These are phyloP conservation scores for Suhomyces prunicola DNA, from an alignment of 805 yeast species.

Conservation along the genomic window DNA sequence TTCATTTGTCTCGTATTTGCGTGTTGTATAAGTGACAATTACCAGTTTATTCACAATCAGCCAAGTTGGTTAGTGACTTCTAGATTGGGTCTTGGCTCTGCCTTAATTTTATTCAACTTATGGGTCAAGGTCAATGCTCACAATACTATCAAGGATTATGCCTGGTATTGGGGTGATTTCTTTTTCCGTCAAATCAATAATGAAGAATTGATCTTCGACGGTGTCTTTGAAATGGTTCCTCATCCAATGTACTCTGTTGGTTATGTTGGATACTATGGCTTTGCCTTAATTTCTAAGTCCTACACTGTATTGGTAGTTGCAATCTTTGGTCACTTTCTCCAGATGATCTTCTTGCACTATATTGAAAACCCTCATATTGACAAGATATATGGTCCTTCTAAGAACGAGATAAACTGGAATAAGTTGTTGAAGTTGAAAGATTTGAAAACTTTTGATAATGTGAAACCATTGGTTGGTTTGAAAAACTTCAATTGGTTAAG, in stretches of 20 bases:
- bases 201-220: conserved; percentile 75
- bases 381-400: conserved; percentile 61
- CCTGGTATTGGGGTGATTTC: conserved; percentile 96
- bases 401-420: conserved; percentile 34
- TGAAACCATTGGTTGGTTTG: conserved; percentile 55
- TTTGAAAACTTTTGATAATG: conserved; percentile 41
- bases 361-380: conserved; percentile 88
- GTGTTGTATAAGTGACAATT: conserved; percentile 36
- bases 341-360: conserved; percentile 67
- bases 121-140: conserved; percentile 90
- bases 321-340: conserved; percentile 70
- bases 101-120: conserved; percentile 65
- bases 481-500: conserved; percentile 62
- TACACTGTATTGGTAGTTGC: conserved; percentile 69
- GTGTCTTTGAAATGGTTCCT: conserved; percentile 85
- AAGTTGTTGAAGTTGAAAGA: conserved; percentile 46
- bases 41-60: conserved; percentile 40
- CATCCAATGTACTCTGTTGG: conserved; percentile 94
- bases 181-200: conserved; percentile 68
- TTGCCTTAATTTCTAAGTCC: conserved; percentile 72
- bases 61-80: conserved; percentile 41
- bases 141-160: conserved; percentile 82
- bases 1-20: conserved; percentile 64
- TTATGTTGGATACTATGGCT: conserved; percentile 82
- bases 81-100: conserved; percentile 57